Conservation (phyloP, 306 rosid species). For the Luffa aegyptiaca region DNA sequence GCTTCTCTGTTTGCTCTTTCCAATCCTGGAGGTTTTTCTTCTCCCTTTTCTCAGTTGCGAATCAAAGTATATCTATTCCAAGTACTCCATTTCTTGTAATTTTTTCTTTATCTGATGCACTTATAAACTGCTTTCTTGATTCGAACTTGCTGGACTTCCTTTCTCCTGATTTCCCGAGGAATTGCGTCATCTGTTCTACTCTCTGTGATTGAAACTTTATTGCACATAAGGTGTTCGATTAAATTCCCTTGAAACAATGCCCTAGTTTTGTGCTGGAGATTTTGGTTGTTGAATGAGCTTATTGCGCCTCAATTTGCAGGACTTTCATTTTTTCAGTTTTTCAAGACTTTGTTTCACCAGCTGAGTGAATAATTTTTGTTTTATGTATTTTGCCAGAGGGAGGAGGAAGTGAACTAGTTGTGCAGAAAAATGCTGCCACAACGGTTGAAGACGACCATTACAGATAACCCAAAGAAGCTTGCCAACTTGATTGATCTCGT, state of each 20-base stretch:
- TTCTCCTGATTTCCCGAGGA: neutral
- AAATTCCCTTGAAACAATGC: neutral
- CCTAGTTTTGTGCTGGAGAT: neutral
- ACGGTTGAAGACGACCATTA: constrained; percentile 41
- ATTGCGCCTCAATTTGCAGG: neutral
- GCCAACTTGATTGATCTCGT: constrained; percentile 83
- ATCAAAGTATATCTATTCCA: too few species aligned
- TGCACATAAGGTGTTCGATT: constrained; percentile 16
- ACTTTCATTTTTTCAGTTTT: neutral
- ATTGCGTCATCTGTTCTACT: neutral
- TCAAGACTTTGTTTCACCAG: neutral
- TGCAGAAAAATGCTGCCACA: constrained; percentile 48
- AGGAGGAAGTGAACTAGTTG: neutral
- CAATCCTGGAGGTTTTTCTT: too few species aligned
- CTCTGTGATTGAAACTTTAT: neutral
- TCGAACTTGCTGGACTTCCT: neutral
- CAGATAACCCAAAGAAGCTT: constrained; percentile 84
- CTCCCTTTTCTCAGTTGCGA: too few species aligned
- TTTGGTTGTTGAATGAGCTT: neutral
- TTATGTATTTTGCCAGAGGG: neutral
- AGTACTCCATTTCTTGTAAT: neutral
- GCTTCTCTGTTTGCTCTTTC: too few species aligned
- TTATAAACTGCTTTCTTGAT: neutral
- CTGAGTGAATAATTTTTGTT: neutral
- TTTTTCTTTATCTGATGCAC: neutral